Conservation (phyloP, 306 rosid species). For the Chamaecrista fasciculata region DNA sequence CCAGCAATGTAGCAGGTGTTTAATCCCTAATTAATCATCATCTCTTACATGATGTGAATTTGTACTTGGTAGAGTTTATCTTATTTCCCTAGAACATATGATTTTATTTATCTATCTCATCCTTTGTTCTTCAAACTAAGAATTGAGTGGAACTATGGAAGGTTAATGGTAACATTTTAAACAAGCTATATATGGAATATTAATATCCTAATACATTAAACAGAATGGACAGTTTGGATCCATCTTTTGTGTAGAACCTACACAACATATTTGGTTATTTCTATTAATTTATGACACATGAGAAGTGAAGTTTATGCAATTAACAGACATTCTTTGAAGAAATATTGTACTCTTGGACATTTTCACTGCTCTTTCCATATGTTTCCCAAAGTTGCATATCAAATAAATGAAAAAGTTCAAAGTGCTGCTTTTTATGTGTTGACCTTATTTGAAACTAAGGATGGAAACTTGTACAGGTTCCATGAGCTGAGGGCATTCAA, state of each 20-base stretch:
- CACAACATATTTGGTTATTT: background rate
- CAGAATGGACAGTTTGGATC: too few species aligned
- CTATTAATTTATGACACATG: background rate
- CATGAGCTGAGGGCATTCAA: slow-evolving; percentile 82
- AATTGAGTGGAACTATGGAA: too few species aligned
- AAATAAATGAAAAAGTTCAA: background rate
- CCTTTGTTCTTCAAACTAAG: background rate
- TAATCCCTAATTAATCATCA: slow-evolving; percentile 18
- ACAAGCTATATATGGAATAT: background rate
- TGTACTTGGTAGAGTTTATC: slow-evolving; percentile 6
- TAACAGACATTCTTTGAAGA: background rate
- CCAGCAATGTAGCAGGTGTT: slow-evolving; percentile 99
- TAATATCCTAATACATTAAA: too few species aligned
- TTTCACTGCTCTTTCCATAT: background rate
- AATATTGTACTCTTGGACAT: background rate
- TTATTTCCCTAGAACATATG: background rate
- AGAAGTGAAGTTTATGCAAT: background rate
- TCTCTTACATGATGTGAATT: slow-evolving; percentile 9
- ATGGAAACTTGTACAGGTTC: slow-evolving; percentile 53
- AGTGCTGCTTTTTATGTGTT: background rate
- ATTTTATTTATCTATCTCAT: background rate
- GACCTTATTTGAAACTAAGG: slow-evolving; percentile 4
- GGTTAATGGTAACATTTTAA: too few species aligned
- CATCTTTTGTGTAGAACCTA: background rate
- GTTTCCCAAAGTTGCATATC: background rate